Evolutionary conservation across 2,329 filamentous ascomycete species (phyloP).

Genomic region (Colletotrichum cuscutae): DNA sequence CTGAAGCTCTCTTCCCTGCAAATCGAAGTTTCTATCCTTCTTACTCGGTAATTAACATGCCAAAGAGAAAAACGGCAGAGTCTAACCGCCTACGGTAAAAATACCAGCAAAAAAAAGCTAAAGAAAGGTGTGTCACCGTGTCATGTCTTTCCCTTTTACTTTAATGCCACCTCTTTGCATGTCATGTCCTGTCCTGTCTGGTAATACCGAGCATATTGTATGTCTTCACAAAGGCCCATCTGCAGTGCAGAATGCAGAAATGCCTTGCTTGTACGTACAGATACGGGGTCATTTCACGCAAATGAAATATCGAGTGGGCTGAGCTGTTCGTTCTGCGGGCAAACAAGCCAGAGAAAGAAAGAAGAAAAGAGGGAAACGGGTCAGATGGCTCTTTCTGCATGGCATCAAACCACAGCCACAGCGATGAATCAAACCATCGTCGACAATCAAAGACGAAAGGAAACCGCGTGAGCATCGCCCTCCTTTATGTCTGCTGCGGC

Average conservation of each 20-base stretch:
- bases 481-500: neutral
- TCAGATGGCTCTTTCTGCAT: neutral
- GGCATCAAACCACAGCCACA: neutral
- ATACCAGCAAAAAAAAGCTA: neutral
- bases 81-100: slow-evolving; percentile 23
- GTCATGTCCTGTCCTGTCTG: too few species aligned
- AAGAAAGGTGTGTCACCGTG: neutral
- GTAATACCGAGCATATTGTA: too few species aligned
- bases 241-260: neutral
- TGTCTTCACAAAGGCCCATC: neutral
- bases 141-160: neutral
- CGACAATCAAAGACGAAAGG: neutral
- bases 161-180: slow-evolving; percentile 7
- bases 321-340: neutral
- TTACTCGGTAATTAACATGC: slow-evolving; percentile 21
- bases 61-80: neutral
- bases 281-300: neutral
- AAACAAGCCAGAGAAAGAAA: neutral
- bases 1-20: neutral
- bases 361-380: neutral
- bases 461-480: slow-evolving; percentile 2
- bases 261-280: neutral
- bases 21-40: slow-evolving; percentile 23
- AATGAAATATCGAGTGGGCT: neutral
- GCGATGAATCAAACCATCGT: neutral